These are phyloP conservation scores for Thalassiosira delicatula DNA, from an alignment of 352 stramenopile genomes.

Conservation along the genomic window DNA sequence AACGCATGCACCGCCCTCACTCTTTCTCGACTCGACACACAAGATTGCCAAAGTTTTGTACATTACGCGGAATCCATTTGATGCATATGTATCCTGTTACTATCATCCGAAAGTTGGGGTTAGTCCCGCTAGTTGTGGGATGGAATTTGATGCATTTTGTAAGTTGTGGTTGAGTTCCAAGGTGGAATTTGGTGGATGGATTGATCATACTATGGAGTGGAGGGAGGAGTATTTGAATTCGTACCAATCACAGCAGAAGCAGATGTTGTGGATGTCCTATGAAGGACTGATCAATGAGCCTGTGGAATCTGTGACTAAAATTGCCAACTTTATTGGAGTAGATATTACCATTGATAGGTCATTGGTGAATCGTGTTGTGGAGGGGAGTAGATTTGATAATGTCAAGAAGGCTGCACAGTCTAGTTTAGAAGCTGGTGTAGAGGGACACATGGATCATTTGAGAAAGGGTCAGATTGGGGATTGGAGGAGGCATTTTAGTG, in stretches of 20 bases:
- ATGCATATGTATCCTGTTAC: constrained; percentile 14
- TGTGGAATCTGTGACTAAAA: background rate
- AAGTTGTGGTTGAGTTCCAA: constrained; percentile 7
- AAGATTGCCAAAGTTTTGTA: constrained; percentile 15
- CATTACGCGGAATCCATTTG: constrained; percentile 21
- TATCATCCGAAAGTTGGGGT: background rate
- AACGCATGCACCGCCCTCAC: constrained; percentile 18
- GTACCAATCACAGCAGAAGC: background rate
- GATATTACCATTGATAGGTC: constrained; percentile 6
- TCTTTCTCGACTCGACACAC: constrained; percentile 23
- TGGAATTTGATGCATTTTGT: constrained; percentile 29
- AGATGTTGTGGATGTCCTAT: constrained; percentile 37
- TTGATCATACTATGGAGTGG: constrained; percentile 21
- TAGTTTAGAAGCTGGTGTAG: background rate
- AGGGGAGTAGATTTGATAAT: constrained; percentile 26
- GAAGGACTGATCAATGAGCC: constrained; percentile 23
- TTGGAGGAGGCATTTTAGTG: constrained; percentile 25
- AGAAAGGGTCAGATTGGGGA: constrained; percentile 23
- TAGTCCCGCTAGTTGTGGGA: background rate
- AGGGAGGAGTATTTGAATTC: background rate
- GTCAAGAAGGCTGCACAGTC: constrained; percentile 12
- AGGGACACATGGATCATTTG: constrained; percentile 17
- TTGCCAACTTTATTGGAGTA: constrained; percentile 29
- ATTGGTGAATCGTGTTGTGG: constrained; percentile 6
- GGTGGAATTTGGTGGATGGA: constrained; percentile 13